Evolutionary conservation across 2,329 filamentous ascomycete genomes (phyloP).

Genomic region (Tolypocladium inflatum): DNA sequence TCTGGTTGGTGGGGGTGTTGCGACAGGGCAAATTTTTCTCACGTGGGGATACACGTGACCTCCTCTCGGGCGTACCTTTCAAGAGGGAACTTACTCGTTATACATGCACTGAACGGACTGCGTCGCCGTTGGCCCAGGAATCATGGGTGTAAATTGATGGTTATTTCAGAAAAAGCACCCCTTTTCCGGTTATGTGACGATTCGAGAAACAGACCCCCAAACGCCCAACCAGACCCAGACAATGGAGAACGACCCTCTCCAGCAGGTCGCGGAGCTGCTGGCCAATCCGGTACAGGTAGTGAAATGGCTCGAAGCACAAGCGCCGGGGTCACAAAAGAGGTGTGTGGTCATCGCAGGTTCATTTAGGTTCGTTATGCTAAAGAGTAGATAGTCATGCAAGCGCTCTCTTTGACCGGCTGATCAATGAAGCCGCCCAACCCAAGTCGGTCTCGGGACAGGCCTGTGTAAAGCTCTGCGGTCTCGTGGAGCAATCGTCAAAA

Average conservation of each 20-base stretch:
- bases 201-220: neutral
- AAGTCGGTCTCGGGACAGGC: constrained; percentile 46
- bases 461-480: constrained; percentile 49
- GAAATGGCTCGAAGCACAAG: constrained; percentile 34
- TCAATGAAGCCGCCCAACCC: constrained; percentile 40
- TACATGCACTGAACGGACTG: neutral
- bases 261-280: constrained; percentile 21
- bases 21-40: constrained; percentile 25
- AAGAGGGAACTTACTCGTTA: constrained; percentile 1
- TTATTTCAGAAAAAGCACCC: neutral
- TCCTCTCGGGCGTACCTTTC: neutral
- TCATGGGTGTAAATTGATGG: neutral
- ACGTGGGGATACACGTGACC: constrained; percentile 22
- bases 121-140: neutral
- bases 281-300: constrained; percentile 25
- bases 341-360: constrained; percentile 14
- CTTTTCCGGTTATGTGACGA: neutral
- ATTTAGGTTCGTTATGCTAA: neutral
- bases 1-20: constrained; percentile 13
- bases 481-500: constrained; percentile 49
- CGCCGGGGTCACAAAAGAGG: constrained; percentile 22
- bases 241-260: constrained; percentile 10
- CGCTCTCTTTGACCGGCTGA: constrained; percentile 36
- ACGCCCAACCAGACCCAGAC: constrained; percentile 4
- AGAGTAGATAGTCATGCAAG: constrained; percentile 18